Percentiles rank a stretch among this genome's conserved stretches.
phyloP scores from a whole-genome alignment of 495 filamentous ascomycete species.

The Lophium mytilinum region DNA sequence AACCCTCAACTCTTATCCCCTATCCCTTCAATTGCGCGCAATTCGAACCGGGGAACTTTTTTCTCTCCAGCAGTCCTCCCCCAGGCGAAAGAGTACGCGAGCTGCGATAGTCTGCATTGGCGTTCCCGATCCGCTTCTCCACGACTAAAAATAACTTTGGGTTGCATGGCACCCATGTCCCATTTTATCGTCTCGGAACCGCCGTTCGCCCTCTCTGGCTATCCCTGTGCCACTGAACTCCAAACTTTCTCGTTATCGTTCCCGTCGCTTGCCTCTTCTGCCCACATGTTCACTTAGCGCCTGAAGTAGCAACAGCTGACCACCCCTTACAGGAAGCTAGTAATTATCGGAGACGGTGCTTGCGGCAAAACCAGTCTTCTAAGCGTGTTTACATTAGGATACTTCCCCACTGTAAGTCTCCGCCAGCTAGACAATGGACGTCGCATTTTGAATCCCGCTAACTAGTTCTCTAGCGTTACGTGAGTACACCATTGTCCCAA shows the following conservation, averaged over 20 bases:
- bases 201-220: not conserved
- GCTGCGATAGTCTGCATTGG: slow-evolving; percentile 25
- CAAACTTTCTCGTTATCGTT: too few relatives aligned
- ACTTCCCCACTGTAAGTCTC: slow-evolving; percentile 86
- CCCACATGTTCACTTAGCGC: too few relatives aligned
- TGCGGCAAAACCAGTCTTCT: slow-evolving; percentile 97
- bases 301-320: slow-evolving; percentile 13
- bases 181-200: slow-evolving; percentile 18
- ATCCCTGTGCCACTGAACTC: not conserved
- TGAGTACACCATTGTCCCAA: not conserved
- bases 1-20: not conserved
- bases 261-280: too few relatives aligned
- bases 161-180: slow-evolving; percentile 21
- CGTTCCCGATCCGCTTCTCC: slow-evolving; percentile 24
- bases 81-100: slow-evolving; percentile 6
- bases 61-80: not conserved
- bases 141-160: slow-evolving; percentile 21
- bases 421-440: not conserved
- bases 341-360: slow-evolving; percentile 97
- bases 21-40: not conserved
- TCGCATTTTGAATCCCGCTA: slow-evolving; percentile 4
- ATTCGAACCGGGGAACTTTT: not conserved
- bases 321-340: slow-evolving; percentile 69
- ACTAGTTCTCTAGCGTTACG: slow-evolving; percentile 24
- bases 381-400: slow-evolving; percentile 95